A percentile compares a stretch with the other conserved stretches of the same genome.
Evolutionary conservation across 768 basidiomycete species (phyloP).

Genomic region (Imleria badia): DNA sequence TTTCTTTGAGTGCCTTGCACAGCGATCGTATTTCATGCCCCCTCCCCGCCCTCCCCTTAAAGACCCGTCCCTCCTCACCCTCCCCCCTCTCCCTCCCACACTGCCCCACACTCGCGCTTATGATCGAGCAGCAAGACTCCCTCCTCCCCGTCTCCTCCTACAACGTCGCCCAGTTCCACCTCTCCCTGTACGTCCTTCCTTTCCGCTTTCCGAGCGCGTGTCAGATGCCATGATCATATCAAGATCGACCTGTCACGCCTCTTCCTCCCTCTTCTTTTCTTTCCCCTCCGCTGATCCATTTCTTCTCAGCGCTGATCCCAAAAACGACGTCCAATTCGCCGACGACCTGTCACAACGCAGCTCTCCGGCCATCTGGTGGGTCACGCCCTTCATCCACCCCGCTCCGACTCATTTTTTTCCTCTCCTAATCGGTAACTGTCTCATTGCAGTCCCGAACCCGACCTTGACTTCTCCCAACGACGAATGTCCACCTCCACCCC

Average conservation of each 20-base stretch:
- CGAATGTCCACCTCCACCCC: conserved; percentile 80
- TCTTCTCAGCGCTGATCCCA: conserved; percentile 38
- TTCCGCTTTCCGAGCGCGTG: conserved; percentile 23
- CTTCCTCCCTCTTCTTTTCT: conserved; percentile 6
- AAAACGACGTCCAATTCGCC: conserved; percentile 41
- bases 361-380: conserved; percentile 49
- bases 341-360: conserved; percentile 48
- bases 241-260: conserved; percentile 28
- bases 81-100: conserved; percentile 3
- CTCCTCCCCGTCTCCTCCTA: conserved; percentile 50
- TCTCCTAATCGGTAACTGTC: conserved; percentile 13
- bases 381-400: conserved; percentile 21
- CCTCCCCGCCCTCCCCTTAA: conserved; percentile 19
- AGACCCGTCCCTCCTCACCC: conserved; percentile 16
- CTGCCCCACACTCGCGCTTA: conserved; percentile 26
- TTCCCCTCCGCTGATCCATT: conserved; percentile 12
- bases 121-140: conserved; percentile 56
- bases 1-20: conserved; percentile 33
- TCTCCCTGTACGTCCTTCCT: conserved; percentile 49
- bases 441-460: conserved; percentile 40
- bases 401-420: conserved; percentile 13
- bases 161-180: conserved; percentile 64
- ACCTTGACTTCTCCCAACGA: conserved; percentile 53
- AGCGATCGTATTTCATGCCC: conserved; percentile 35
- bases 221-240: conserved; percentile 33